Evolutionary conservation across 345 rosid genomes (phyloP), one percentile per base, ranked within the genome.

Genomic region (Theobroma cacao): DNA sequence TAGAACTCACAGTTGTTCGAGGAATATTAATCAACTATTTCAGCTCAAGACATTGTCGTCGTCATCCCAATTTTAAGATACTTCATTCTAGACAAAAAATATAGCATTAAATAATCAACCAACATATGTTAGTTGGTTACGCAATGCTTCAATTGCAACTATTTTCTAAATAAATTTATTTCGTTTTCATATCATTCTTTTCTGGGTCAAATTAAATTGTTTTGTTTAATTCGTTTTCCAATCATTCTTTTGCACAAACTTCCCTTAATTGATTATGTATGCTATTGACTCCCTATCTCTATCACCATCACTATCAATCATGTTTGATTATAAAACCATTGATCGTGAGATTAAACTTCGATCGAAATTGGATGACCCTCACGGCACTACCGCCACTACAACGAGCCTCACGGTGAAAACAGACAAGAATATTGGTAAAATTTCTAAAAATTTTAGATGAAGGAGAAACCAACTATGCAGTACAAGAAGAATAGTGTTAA

Each of bases 291-390:
- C 67, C 26, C 74, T 30, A 31, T 75, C 47, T 1, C 72, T 2
- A 47, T 71, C 79, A 26, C 61, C 22, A 28, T 68, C 81, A 28
- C 55, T 33, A 30, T 65, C 76, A 26, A 59, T 81, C 74, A 50
- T 56, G 40, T 26, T 41, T 50, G 58, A 72, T 58, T 20, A 66
- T 20, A 30, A 72, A 59, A 50, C 17, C 11, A 65, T 45, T 33
- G 52, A 74, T 43, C 76, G 41, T 47, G 33, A 68, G 36, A 81
- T 61, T 53, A 68, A 68, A 62, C 43, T 73, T 48, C 50, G 52
- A 12, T 26, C 47, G 38, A 62, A 20, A 48, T 66, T 61, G 50
- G 20, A 12, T 59, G 34, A 50, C 34, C 34, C 6, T 59, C 18
- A 59, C 7, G 20, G 64, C 36, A 7, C 40, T 7, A 4, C 33